Base-by-base conservation (phyloP, 202 grass and related monocot genomes). In the Panicum virgatum region DNA sequence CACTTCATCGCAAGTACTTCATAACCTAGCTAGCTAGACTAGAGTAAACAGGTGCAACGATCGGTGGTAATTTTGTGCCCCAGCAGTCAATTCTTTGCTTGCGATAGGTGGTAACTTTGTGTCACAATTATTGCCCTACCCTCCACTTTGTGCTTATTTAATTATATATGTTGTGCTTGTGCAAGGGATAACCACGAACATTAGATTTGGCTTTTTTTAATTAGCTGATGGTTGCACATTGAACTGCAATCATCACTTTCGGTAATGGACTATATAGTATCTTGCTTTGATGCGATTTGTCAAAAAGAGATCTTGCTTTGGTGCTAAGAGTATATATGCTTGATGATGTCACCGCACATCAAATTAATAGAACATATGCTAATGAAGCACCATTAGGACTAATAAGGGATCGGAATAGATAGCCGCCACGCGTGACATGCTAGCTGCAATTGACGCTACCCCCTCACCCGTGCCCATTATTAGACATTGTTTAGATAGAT, bases 271-370 rank as follows among this genome's bases (percentile, higher is more conserved):
- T 27, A 57, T n/a, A n/a, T n/a, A 66, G n/a, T 32, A 88, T 46
- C 79, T 77, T 77, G 66, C 67, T 79, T 83, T 83, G 75, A 68
- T 66, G 25, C 29, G 62, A 69, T 88, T 84, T 88, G 32, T 74
- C 46, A 79, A 52, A 52, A 88, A 73, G 80, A 79, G 60, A 84
- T 84, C 13, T 51, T 36, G 48, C 75, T 83, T 73, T 88, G 34
- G 38, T 57, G 22, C 68, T 29, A 68, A 88, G 48, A 22, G 50
- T 46, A 79, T 74, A 83, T 67, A 79, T 79, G 75, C 75, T 73
- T 26, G 22, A 40, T 65, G 74, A 42, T 29, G 59, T 34, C 59
- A 58, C 27, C 11, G 9, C 52, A 66, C 22, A 19, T 67, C 18
- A 25, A 72, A 26, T 22, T 30, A 84, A 69, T n/a, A 22, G 0